Percentiles rank a stretch among this genome's conserved stretches.
Evolutionary conservation across 139 green algal species (phyloP).

Genomic region (Mesotaenium endlicherianum): DNA sequence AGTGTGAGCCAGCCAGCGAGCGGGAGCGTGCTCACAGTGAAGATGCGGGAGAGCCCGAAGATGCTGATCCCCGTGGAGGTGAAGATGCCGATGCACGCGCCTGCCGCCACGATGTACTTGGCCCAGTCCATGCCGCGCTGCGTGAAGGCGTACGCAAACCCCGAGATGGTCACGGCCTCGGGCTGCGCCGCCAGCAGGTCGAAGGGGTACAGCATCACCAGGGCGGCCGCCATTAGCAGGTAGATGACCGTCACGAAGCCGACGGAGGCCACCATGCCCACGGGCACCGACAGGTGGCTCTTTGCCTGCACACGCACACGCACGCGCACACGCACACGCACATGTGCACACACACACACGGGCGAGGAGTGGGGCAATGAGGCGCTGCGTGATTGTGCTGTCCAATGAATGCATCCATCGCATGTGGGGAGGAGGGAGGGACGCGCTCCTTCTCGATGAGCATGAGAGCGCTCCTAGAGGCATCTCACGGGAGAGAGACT

Average conservation of each 20-base stretch:
- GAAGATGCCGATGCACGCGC: slow-evolving; percentile 28
- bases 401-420: too few species aligned
- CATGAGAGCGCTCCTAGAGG: too few species aligned
- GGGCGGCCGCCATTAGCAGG: slow-evolving; percentile 17
- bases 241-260: slow-evolving; percentile 28
- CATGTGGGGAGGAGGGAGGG: too few species aligned
- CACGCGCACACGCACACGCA: neutral
- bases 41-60: slow-evolving; percentile 20
- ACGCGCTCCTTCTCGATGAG: too few species aligned
- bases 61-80: slow-evolving; percentile 16
- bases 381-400: too few species aligned
- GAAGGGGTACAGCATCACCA: slow-evolving; percentile 39
- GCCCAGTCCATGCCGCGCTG: slow-evolving; percentile 23
- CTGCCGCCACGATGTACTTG: slow-evolving; percentile 34
- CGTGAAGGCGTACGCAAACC: slow-evolving; percentile 25
- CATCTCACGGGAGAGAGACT: too few species aligned
- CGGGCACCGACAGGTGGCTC: neutral
- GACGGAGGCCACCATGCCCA: slow-evolving; percentile 24
- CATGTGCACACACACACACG: too few species aligned
- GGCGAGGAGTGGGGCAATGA: too few species aligned
- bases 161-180: slow-evolving; percentile 3
- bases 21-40: neutral
- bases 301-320: slow-evolving; percentile 13
- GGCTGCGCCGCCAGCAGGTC: neutral
- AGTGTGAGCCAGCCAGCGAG: neutral